Evolutionary conservation across 1,284 basidiomycete genomes (phyloP).

Genomic region (Kalmanozyma brasiliensis): DNA sequence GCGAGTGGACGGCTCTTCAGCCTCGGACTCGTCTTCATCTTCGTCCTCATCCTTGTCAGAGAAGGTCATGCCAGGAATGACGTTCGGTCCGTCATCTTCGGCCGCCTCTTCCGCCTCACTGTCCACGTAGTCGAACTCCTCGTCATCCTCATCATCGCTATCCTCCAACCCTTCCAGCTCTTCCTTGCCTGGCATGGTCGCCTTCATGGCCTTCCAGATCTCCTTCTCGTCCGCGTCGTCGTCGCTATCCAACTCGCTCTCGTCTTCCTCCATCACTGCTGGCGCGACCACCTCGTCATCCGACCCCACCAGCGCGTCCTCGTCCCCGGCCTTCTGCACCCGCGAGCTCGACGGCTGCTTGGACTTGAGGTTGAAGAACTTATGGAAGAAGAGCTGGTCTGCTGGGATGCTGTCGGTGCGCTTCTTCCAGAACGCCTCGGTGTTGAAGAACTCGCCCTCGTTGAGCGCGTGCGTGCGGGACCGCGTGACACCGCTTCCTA

Average conservation of each 20-base stretch:
- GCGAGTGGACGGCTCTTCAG: no score
- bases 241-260: conserved; percentile 40
- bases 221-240: conserved; percentile 66
- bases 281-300: conserved; percentile 73
- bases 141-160: conserved; percentile 43
- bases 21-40: not conserved
- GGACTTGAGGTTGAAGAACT: conserved; percentile 65
- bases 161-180: conserved; percentile 71
- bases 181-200: conserved; percentile 71
- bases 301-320: conserved; percentile 69
- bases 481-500: conserved; percentile 75
- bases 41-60: conserved; percentile 32
- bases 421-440: conserved; percentile 80
- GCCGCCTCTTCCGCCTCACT: conserved; percentile 51
- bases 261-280: conserved; percentile 57
- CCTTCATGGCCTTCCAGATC: conserved; percentile 70
- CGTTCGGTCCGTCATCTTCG: conserved; percentile 27
- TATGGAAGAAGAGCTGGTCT: conserved; percentile 73
- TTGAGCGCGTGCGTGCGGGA: conserved; percentile 73
- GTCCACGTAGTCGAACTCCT: conserved; percentile 51
- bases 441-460: conserved; percentile 76
- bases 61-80: conserved; percentile 50
- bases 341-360: conserved; percentile 38
- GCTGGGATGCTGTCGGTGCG: conserved; percentile 81
- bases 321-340: conserved; percentile 48